Conservation (phyloP, 306 rosid species). For the Dryas alaskensis region DNA sequence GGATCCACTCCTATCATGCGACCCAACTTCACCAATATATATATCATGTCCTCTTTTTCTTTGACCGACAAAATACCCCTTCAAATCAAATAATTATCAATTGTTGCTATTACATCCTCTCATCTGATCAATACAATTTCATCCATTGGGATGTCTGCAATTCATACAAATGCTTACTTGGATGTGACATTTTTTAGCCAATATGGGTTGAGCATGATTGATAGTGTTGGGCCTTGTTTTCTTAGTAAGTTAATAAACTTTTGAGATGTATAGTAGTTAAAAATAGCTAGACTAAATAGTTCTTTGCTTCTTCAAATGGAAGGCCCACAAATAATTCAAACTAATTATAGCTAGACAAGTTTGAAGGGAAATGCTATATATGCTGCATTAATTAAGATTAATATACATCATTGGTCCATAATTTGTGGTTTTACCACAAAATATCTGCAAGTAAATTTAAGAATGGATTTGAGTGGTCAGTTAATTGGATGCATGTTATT, state of each 20-base stretch:
- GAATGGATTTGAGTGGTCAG: not conserved
- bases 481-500: constrained; percentile 3
- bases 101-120: not conserved
- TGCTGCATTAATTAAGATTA: not conserved
- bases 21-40: constrained; percentile 39
- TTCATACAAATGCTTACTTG: not conserved
- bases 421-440: not conserved
- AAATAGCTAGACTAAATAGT: not conserved
- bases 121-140: not conserved
- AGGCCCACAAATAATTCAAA: constrained; percentile 22
- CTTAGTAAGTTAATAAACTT: not conserved
- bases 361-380: not conserved
- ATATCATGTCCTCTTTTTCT: constrained; percentile 30
- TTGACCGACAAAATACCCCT: constrained; percentile 52
- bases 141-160: not conserved
- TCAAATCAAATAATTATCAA: constrained; percentile 16
- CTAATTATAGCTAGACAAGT: not conserved
- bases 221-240: not conserved
- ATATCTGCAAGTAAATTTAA: not conserved
- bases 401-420: not conserved
- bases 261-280: not conserved
- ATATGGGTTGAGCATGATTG: not conserved
- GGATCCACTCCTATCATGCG: constrained; percentile 60
- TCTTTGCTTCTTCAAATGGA: not conserved
- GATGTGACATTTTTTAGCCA: constrained; percentile 18